phyloP scores from a whole-genome alignment of 768 basidiomycete species.

The Suillus fuscotomentosus region DNA sequence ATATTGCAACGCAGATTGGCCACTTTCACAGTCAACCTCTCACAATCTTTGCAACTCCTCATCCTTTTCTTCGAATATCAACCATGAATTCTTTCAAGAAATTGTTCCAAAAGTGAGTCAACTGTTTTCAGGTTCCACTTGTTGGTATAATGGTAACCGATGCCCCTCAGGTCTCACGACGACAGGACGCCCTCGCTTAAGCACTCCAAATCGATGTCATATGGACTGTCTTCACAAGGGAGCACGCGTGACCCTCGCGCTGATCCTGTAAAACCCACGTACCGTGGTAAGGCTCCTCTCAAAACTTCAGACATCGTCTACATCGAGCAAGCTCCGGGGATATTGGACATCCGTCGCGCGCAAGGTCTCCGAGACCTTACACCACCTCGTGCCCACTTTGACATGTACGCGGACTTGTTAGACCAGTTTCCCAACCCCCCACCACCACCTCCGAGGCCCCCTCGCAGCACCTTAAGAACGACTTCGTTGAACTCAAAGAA shows the following conservation, averaged over 20 bases:
- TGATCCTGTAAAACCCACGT: conserved; percentile 5
- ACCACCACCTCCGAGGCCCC: conserved; percentile 8
- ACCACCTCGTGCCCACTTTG: background rate
- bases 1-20: background rate
- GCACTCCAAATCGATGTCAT: conserved; percentile 14
- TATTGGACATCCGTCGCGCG: conserved; percentile 1
- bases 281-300: conserved; percentile 11
- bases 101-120: conserved; percentile 10
- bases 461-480: conserved; percentile 2
- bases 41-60: background rate
- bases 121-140: background rate
- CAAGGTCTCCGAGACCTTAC: background rate
- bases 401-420: conserved; percentile 5
- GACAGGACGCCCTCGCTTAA: conserved; percentile 6
- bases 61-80: background rate
- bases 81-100: background rate
- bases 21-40: background rate
- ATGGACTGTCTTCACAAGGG: background rate
- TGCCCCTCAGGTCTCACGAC: background rate
- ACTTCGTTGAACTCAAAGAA: conserved; percentile 5
- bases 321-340: conserved; percentile 4
- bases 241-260: background rate
- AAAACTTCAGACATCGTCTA: conserved; percentile 10
- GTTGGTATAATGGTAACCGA: background rate
- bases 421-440: conserved; percentile 14